phyloP scores from a whole-genome alignment of 1,284 basidiomycete species.

The Ganoderma leucocontextum region DNA sequence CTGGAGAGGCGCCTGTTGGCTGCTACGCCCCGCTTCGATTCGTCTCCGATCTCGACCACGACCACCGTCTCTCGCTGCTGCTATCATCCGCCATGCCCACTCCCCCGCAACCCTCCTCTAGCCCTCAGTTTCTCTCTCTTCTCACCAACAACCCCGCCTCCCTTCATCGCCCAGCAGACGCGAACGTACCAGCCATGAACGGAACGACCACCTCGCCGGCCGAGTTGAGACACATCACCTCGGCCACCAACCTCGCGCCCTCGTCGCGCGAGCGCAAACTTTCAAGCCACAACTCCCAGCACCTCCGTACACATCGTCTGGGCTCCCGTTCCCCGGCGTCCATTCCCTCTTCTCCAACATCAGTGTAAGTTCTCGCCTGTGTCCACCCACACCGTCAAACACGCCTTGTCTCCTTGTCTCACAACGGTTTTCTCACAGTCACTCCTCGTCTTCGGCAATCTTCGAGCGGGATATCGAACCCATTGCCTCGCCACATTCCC shows the following conservation, averaged over 20 bases:
- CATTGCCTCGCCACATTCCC: conserved; percentile 53
- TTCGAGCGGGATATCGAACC: conserved; percentile 86
- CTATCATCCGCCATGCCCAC: conserved; percentile 33
- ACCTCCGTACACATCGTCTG: conserved; percentile 54
- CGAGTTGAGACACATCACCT: conserved; percentile 55
- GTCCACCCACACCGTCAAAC: conserved; percentile 1
- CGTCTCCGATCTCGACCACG: conserved; percentile 31
- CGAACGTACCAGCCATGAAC: conserved; percentile 20
- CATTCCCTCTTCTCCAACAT: conserved; percentile 80
- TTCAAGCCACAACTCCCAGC: conserved; percentile 52
- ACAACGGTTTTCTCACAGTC: conserved; percentile 48
- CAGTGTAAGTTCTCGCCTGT: conserved; percentile 60
- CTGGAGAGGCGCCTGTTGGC: conserved; percentile 17
- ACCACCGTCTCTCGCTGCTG: conserved; percentile 23
- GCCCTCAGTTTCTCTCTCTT: conserved; percentile 18
- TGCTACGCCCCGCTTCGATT: conserved; percentile 10
- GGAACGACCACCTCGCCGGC: conserved; percentile 40
- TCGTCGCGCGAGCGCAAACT: conserved; percentile 50
- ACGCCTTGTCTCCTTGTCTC: conserved; percentile 13
- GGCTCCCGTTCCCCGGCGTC: conserved; percentile 71
- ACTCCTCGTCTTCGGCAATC: conserved; percentile 81
- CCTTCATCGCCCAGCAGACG: conserved; percentile 21
- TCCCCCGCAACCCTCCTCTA: conserved; percentile 27
- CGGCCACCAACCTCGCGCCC: conserved; percentile 50
- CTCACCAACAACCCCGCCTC: conserved; percentile 22